Base-by-base conservation (phyloP, 352 stramenopile genomes). In the Pythium dissotocum region DNA sequence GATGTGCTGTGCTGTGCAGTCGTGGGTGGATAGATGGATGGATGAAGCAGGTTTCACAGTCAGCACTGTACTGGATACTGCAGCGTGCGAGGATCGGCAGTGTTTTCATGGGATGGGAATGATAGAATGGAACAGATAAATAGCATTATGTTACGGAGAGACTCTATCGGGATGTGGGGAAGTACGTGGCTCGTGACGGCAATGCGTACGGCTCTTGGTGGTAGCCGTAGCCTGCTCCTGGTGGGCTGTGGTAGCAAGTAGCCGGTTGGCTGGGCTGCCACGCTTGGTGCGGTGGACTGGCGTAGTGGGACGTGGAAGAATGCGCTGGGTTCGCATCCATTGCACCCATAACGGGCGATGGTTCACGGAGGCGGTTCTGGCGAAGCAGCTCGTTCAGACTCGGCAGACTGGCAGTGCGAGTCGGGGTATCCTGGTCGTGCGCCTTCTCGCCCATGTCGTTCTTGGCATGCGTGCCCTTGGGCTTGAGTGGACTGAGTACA, bases 311-410 rank as follows among this genome's bases (percentile, higher is more conserved):
- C 4, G 35, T 33, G 30, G 40, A 62, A 24, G 24, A 54, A 21
- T 49, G 58, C 5, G 18, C 44, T 40, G 58, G 48, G 26, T 69
- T 57, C 21, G 46, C 46, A 32, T 53, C 46, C 46, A 53, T 53
- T 26, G 21, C 18, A 53, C 46, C 46, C 46, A 53, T 16, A 12
- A 53, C 46, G 7, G 46, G 46, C 6, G 46, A 65, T 2, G 51
- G 63, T 1, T 56, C 30, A 13, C 58, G 49, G 3, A 71, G 49
- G 6, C 63, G 55, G 33, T 70, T 64, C 36, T 70, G 56, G 35
- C 63, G 63, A 14, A 70, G 63, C 24, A 70, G 36, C 14, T 71
- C 64, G 36, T 24, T 55, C 13, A 71, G 64, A 16, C 63, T 70
- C 26, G 63, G 63, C 13, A 70, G 63, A 18, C 54, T 63, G 16